phyloP scores from a whole-genome alignment of 805 yeast genomes.

The Sugiyamaella valdiviana region DNA sequence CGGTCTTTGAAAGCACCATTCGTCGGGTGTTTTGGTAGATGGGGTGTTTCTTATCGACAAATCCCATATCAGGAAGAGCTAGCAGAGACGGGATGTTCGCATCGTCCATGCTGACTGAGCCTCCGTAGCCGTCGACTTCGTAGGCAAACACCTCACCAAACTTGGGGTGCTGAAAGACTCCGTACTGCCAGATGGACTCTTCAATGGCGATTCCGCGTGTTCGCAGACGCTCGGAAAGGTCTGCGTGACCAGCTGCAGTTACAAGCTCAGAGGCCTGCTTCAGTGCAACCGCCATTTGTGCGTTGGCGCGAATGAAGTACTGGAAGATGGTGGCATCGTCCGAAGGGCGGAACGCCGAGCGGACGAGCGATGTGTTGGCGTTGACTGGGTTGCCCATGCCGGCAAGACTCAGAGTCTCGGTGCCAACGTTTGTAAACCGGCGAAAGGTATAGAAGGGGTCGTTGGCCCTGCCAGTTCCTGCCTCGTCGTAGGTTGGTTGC shows the following conservation, averaged over 20 bases:
- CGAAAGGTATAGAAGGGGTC: constrained; percentile 60
- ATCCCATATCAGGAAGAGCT: constrained; percentile 76
- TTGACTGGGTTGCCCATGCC: constrained; percentile 86
- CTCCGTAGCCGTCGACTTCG: constrained; percentile 84
- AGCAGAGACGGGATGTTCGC: constrained; percentile 82
- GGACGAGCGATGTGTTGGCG: constrained; percentile 58
- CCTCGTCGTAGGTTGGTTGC: constrained; percentile 41
- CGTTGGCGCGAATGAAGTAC: constrained; percentile 80
- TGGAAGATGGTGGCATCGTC: constrained; percentile 82
- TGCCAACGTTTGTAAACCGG: constrained; percentile 65
- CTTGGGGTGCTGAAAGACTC: constrained; percentile 57
- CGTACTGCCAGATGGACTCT: constrained; percentile 55
- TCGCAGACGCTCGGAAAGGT: constrained; percentile 22
- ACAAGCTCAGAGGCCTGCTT: constrained; percentile 29
- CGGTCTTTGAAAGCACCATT: constrained; percentile 61
- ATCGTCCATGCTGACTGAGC: constrained; percentile 74
- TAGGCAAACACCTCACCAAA: constrained; percentile 80
- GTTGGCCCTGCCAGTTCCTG: constrained; percentile 39
- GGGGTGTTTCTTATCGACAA: constrained; percentile 42
- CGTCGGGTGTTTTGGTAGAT: constrained; percentile 72
- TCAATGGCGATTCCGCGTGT: constrained; percentile 39
- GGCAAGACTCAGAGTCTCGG: constrained; percentile 71
- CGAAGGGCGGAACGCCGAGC: constrained; percentile 82
- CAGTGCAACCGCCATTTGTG: constrained; percentile 64
- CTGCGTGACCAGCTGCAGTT: constrained; percentile 18